A percentile compares a stretch with the other conserved stretches of the same genome.
Evolutionary conservation across 176 grass and related monocot genomes (phyloP).

Genomic region (Oryza punctata): DNA sequence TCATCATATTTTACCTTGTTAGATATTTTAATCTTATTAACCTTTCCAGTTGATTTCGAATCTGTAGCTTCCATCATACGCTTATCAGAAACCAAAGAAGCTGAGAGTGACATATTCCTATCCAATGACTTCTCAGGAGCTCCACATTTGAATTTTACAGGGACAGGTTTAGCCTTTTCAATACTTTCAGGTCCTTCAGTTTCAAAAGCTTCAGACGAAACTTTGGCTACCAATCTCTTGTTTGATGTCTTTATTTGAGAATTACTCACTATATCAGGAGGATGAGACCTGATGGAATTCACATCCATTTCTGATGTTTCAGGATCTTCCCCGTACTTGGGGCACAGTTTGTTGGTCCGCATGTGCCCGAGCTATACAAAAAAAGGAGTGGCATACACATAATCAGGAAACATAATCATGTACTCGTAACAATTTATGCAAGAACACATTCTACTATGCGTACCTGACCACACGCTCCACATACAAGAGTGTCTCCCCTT

Average conservation of each 20-base stretch:
- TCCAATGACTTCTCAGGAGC: constrained; percentile 73
- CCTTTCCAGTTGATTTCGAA: constrained; percentile 66
- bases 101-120: constrained; percentile 62
- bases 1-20: constrained; percentile 74
- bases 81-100: constrained; percentile 64
- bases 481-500: constrained; percentile 77
- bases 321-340: constrained; percentile 85
- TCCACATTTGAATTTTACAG: constrained; percentile 92
- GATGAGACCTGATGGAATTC: constrained; percentile 53
- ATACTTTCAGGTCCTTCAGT: constrained; percentile 57
- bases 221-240: constrained; percentile 74
- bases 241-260: constrained; percentile 61
- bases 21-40: constrained; percentile 85
- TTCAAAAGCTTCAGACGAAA: constrained; percentile 59
- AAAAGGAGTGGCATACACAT: constrained; percentile 38
- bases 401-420: constrained; percentile 8
- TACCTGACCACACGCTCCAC: constrained; percentile 94
- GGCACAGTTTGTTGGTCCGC: constrained; percentile 95
- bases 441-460: constrained; percentile 27
- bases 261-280: constrained; percentile 51
- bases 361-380: constrained; percentile 84
- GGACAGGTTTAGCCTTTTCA: constrained; percentile 72
- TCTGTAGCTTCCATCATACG: constrained; percentile 47
- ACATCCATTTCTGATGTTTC: constrained; percentile 70
- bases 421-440: constrained; percentile 19